Evolutionary conservation across 768 basidiomycete species (phyloP).

Genomic region (Lentinula edodes): DNA sequence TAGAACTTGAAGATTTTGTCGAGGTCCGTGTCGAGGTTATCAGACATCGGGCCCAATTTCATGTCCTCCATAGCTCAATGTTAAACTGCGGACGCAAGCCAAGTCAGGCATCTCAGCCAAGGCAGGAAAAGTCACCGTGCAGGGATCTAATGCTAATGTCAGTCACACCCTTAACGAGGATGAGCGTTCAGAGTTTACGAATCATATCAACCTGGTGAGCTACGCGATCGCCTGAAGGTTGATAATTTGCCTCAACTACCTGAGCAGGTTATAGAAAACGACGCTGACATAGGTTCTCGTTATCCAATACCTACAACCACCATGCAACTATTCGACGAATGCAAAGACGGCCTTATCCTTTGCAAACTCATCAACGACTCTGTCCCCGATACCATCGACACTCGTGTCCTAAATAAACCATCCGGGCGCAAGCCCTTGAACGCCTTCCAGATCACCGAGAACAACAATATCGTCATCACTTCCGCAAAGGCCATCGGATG

Average conservation of each 20-base stretch:
- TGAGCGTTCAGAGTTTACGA: slow-evolving; percentile 92
- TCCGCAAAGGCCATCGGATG: slow-evolving; percentile 98
- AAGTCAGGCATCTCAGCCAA: slow-evolving; percentile 48
- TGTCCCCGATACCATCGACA: slow-evolving; percentile 98
- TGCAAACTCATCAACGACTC: slow-evolving; percentile 99
- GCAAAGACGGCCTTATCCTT: slow-evolving; percentile 90
- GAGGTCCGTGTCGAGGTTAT: slow-evolving; percentile 54
- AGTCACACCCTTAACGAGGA: slow-evolving; percentile 98
- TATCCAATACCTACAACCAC: slow-evolving; percentile 93
- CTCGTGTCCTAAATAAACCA: slow-evolving; percentile 94
- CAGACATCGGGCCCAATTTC: neutral
- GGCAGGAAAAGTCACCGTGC: slow-evolving; percentile 88
- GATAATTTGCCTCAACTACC: slow-evolving; percentile 2
- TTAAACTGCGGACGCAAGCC: slow-evolving; percentile 62
- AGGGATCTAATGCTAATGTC: slow-evolving; percentile 92
- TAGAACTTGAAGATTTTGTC: slow-evolving; percentile 98
- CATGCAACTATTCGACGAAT: slow-evolving; percentile 98
- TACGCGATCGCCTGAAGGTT: neutral
- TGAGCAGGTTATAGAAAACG: slow-evolving; percentile 81
- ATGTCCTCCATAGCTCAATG: slow-evolving; percentile 54
- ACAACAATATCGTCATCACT: slow-evolving; percentile 99
- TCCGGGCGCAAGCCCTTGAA: slow-evolving; percentile 78
- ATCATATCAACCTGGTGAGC: slow-evolving; percentile 91
- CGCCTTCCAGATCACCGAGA: slow-evolving; percentile 98
- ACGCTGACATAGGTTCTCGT: slow-evolving; percentile 74